Evolutionary conservation across 306 rosid species (phyloP), one percentile per base, ranked within the genome.

Genomic region (Ceratonia siliqua): DNA sequence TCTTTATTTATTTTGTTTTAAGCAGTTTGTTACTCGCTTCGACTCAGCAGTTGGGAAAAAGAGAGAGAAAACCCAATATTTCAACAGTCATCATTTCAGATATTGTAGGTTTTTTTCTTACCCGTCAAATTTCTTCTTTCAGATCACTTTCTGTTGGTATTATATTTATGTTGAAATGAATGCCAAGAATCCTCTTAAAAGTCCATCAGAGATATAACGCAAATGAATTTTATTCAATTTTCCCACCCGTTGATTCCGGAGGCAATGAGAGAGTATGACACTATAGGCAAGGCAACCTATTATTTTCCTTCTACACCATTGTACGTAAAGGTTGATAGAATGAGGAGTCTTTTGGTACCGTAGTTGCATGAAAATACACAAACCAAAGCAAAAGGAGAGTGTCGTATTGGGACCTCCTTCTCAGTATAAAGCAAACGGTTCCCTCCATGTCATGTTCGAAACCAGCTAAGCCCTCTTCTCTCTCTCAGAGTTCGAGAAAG

Each of bases 301-400:
- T 59, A 70, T 73, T 69, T 81, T 78, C 76, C 74, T 80, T 83
- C 85, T 74, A 62, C 78, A 79, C 67, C 58, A 68, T 45, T 83
- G 90, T 87, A 82, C 86, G 85, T 85, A 87, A 87, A 83, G 90
- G 58, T 74, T 82, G 87, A 74, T 36, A 75, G 83, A 61, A 53
- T 70, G 72, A 80, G 77, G 62, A n/a, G 84, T 82, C 86, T 83
- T 85, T 82, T 72, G 81, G 87, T 82, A 80, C 76, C 80, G 84
- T 85, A 82, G 75, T 58, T 82, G 93, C 93, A 87, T 82, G 85
- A 89, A 88, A 91, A 91, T 91, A 86, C 91, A 86, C 92, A 83
- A 85, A 82, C 55, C 85, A 91, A 85, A 85, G 87, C 82, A 81
- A 88, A 86, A 87, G 84, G 83, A 70, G 62, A 32, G 84, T 78